A percentile compares a stretch with the other conserved stretches of the same genome.
Conservation (phyloP, 202 grass and related monocot genomes). For the Saccharum hybrid region DNA sequence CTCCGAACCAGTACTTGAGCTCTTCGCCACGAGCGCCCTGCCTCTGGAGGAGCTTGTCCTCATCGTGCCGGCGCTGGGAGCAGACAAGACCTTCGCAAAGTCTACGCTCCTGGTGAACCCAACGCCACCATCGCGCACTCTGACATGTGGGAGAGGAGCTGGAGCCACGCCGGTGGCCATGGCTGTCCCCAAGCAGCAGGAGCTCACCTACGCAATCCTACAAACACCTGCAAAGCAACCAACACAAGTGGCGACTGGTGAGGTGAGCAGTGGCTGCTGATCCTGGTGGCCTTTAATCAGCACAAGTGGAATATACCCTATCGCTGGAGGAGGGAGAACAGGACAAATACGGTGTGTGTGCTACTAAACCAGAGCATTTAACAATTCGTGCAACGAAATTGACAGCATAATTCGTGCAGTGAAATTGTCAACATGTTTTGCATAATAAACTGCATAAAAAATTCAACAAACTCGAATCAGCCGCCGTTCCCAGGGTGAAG, state of each 20-base stretch:
- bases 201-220: slow-evolving; percentile 52
- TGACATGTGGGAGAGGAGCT: slow-evolving; percentile 65
- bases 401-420: slow-evolving; percentile 16
- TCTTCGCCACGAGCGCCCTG: slow-evolving; percentile 58
- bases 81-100: slow-evolving; percentile 72
- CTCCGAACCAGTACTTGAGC: slow-evolving; percentile 80
- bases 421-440: slow-evolving; percentile 15
- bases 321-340: slow-evolving; percentile 22
- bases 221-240: slow-evolving; percentile 52
- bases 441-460: neutral
- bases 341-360: slow-evolving; percentile 37
- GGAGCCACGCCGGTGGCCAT: slow-evolving; percentile 73
- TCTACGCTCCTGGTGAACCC: slow-evolving; percentile 80
- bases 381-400: slow-evolving; percentile 23
- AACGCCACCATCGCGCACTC: slow-evolving; percentile 56
- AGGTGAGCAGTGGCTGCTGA: neutral
- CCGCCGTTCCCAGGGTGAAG: neutral
- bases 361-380: slow-evolving; percentile 22
- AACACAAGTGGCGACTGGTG: slow-evolving; percentile 2
- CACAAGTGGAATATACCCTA: slow-evolving; percentile 50
- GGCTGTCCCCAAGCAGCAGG: slow-evolving; percentile 22
- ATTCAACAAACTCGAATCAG: neutral
- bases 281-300: slow-evolving; percentile 13
- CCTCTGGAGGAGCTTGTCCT: slow-evolving; percentile 48
- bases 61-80: slow-evolving; percentile 26